Evolutionary conservation across 2,329 filamentous ascomycete genomes (phyloP), one percentile per base, ranked within the genome.

Genomic region (Massarina eburnea): DNA sequence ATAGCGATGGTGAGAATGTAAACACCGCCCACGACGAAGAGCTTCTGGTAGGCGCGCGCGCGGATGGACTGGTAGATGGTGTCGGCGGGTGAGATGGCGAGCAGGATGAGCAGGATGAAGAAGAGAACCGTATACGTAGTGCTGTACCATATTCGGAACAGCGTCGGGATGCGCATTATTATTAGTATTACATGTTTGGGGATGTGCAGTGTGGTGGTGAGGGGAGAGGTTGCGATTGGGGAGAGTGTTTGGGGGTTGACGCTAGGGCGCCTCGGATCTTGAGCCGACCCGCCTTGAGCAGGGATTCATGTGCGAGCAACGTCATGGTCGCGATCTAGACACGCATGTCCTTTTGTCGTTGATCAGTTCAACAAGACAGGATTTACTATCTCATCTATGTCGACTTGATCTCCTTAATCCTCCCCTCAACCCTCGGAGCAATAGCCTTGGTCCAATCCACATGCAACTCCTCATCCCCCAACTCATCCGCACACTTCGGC

Each of bases 131-230:
- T 81, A 71, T 95, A 97, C 55, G 86, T 79, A 38, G 83, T 83
- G 64, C 80, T 85, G 76, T 96, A 96, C 73, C 91, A 82, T 70
- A 95, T 83, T 67, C 84, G 84, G 70, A 88, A 90, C 62, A 91
- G 59, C 36, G 43, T 43, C 51, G 84, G 76, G 55, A 78, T 74
- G 45, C 32, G 41, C 37, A 48, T 44, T 38, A 38, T 40, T 40
- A 32, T 7, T 5, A 24, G 18, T 34, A 34, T 41, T 34, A 41
- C 39, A 41, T 41, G 39, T 9, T 32, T 33, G 39, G 38, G 24
- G 15, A 18, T 22, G 38, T 19, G 29, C 9, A 18, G 26, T 34
- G 20, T 32, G 29, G 8, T 8, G 29, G 10, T 10, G 39, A 20
- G 29, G 27, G 8, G 24, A 22, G 27, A 30, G 6, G 27, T 30